A percentile compares a stretch with the other conserved stretches of the same genome.
These are phyloP conservation scores for Phaseolus lunatus DNA, from an alignment of 306 rosid species.

Conservation along the genomic window DNA sequence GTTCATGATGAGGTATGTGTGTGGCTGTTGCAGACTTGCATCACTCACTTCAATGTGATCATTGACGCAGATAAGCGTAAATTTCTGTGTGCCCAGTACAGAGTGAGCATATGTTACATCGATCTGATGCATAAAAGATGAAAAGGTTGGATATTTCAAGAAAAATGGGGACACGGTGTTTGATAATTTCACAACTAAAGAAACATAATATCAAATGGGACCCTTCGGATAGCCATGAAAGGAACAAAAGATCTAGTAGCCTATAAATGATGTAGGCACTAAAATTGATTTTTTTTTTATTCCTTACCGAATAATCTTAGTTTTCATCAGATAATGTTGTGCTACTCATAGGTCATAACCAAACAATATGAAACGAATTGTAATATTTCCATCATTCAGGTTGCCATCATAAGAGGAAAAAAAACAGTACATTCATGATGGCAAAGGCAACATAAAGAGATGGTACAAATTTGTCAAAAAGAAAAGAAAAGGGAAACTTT, in stretches of 20 bases:
- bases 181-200: slow-evolving; percentile 24
- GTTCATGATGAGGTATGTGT: background rate
- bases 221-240: slow-evolving; percentile 42
- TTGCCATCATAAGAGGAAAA: slow-evolving; percentile 14
- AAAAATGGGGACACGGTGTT: slow-evolving; percentile 23
- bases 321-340: slow-evolving; percentile 37
- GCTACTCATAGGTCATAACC: slow-evolving; percentile 48
- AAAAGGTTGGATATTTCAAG: slow-evolving; percentile 30
- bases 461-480: slow-evolving; percentile 24
- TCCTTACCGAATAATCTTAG: slow-evolving; percentile 33
- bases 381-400: slow-evolving; percentile 44
- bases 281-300: background rate
- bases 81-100: background rate
- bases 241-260: slow-evolving; percentile 42
- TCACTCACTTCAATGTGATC: background rate
- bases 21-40: slow-evolving; percentile 8
- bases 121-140: slow-evolving; percentile 28
- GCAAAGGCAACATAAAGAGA: slow-evolving; percentile 12
- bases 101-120: background rate
- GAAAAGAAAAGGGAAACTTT: slow-evolving; percentile 44
- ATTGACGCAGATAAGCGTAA: background rate
- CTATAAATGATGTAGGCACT: slow-evolving; percentile 32
- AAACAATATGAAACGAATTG: slow-evolving; percentile 32
- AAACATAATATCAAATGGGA: slow-evolving; percentile 44
- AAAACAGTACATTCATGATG: slow-evolving; percentile 5